Conservation (phyloP, 176 grass and related monocot genomes). For the Tuctoria greenei region DNA sequence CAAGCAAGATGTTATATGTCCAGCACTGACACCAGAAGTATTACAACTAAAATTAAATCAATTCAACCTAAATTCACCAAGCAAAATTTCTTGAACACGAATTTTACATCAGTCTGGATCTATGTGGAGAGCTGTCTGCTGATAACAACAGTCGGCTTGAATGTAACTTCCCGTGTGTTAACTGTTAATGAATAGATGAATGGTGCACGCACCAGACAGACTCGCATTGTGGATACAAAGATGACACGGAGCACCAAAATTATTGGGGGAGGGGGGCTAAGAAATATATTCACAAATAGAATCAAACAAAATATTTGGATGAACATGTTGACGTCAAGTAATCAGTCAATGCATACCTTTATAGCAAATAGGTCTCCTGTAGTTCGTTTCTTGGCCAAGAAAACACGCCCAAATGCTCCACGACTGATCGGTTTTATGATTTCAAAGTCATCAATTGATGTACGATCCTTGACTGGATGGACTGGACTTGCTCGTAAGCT, state of each 20-base stretch:
- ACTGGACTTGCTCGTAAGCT: conserved; percentile 94
- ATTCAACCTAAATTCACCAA: conserved; percentile 1
- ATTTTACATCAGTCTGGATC: background rate
- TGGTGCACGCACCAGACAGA: conserved; percentile 1
- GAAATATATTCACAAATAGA: background rate
- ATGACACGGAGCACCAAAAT: background rate
- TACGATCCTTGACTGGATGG: conserved; percentile 92
- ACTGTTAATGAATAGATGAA: background rate
- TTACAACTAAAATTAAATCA: background rate
- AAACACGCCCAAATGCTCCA: conserved; percentile 98
- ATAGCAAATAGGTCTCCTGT: conserved; percentile 99
- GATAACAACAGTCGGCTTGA: background rate
- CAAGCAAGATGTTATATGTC: conserved; percentile 16
- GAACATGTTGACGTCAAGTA: background rate
- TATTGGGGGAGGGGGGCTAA: background rate
- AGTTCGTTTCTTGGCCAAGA: conserved; percentile 98
- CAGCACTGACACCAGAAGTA: conserved; percentile 10
- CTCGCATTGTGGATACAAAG: conserved; percentile 5
- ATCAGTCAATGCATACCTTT: conserved; percentile 60
- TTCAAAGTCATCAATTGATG: conserved; percentile 99
- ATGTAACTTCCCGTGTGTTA: background rate
- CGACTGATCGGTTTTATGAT: conserved; percentile 98
- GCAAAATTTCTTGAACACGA: background rate
- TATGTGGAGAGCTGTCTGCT: background rate
- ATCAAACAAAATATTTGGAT: conserved; percentile 16